Conservation (phyloP, 495 filamentous ascomycete genomes). For the Halenospora varia region DNA sequence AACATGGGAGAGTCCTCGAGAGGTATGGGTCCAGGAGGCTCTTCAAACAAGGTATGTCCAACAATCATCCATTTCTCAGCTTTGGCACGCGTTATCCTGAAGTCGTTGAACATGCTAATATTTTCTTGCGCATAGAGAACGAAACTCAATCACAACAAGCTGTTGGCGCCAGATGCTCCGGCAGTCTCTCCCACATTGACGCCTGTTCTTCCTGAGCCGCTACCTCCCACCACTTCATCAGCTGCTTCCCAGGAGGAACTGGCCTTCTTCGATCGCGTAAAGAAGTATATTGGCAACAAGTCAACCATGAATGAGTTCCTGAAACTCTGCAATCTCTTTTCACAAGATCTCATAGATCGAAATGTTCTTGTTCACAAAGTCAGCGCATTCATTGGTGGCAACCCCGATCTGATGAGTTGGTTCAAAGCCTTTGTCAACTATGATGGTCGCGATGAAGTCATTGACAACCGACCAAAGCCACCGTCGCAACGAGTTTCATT, state of each 20-base stretch:
- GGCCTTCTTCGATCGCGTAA: constrained; percentile 91
- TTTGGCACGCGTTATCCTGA: neutral
- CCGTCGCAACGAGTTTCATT: constrained; percentile 75
- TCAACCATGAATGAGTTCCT: constrained; percentile 89
- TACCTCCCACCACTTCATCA: constrained; percentile 67
- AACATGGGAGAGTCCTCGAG: constrained; percentile 8
- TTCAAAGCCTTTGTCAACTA: constrained; percentile 76
- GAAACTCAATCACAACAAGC: constrained; percentile 61
- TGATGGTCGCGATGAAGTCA: constrained; percentile 67
- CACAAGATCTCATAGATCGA: constrained; percentile 82
- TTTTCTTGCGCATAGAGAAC: constrained; percentile 34
- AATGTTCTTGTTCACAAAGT: constrained; percentile 76
- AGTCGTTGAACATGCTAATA: neutral
- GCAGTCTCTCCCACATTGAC: constrained; percentile 83
- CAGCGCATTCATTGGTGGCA: constrained; percentile 80
- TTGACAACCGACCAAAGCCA: constrained; percentile 71
- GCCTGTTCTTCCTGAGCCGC: constrained; percentile 79
- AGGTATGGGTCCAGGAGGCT: constrained; percentile 4
- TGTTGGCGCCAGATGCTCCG: constrained; percentile 56
- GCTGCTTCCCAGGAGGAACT: constrained; percentile 68
- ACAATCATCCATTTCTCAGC: no score
- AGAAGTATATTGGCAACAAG: constrained; percentile 93
- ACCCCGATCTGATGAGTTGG: constrained; percentile 78
- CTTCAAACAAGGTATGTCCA: constrained; percentile 40
- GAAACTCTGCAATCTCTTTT: constrained; percentile 92